A percentile compares a stretch with the other conserved stretches of the same genome.
Evolutionary conservation across 345 rosid species (phyloP).

Genomic region (Nasturtium officinale): DNA sequence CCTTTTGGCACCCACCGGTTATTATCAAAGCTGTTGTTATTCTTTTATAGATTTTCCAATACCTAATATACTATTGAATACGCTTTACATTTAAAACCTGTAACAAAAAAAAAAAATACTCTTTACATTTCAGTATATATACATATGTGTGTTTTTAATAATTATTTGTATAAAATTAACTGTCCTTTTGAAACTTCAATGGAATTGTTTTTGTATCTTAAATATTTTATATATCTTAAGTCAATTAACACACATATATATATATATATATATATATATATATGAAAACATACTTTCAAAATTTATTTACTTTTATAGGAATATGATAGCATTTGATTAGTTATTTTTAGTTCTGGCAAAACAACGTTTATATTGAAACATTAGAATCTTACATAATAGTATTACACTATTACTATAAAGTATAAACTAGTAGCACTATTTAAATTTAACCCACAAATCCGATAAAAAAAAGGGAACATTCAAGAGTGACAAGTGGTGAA

Average conservation of each 20-base stretch:
- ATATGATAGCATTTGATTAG: not conserved
- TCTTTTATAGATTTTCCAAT: not conserved
- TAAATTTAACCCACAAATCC: not conserved
- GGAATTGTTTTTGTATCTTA: not conserved
- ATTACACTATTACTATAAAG: no score
- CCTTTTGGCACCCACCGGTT: conserved; percentile 15
- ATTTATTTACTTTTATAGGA: not conserved
- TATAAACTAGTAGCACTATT: no score
- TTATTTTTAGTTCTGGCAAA: not conserved
- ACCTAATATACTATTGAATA: not conserved
- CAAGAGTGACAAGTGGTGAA: conserved; percentile 25
- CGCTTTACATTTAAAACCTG: no score
- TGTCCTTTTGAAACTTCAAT: not conserved
- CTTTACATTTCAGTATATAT: not conserved
- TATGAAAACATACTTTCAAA: not conserved
- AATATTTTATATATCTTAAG: not conserved
- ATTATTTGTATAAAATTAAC: no score
- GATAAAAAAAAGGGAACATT: not conserved
- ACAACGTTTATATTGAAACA: not conserved
- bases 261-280: no score
- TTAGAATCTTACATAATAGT: not conserved
- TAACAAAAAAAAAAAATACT: no score
- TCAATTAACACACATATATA: no score
- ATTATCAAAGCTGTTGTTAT: not conserved
- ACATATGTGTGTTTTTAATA: no score